Percentiles rank a stretch among this genome's conserved stretches.
Evolutionary conservation across 2,329 filamentous ascomycete species (phyloP).

Genomic region (Periglandula ipomoeae): DNA sequence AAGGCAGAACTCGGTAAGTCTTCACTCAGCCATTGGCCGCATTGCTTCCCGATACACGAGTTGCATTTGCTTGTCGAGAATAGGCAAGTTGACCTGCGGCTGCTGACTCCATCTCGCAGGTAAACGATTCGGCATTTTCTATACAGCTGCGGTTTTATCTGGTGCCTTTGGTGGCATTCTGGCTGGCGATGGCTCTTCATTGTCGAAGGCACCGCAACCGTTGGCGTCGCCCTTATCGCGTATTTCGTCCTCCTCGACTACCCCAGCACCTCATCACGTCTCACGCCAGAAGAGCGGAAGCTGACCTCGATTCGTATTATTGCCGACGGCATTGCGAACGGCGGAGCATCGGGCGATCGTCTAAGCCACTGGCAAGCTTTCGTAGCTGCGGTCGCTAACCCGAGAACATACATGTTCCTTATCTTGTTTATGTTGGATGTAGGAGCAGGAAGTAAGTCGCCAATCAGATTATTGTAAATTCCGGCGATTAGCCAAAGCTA

Average conservation of each 20-base stretch:
- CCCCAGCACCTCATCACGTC: constrained; percentile 52
- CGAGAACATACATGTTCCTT: constrained; percentile 8
- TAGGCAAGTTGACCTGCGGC: too few species aligned
- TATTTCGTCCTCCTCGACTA: constrained; percentile 59
- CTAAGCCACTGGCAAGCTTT: constrained; percentile 6
- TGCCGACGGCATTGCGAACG: constrained; percentile 20
- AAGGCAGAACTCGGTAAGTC: constrained; percentile 3
- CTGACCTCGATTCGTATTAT: constrained; percentile 6
- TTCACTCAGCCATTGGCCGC: too few species aligned
- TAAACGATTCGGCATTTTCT: constrained; percentile 49
- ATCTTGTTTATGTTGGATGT: constrained; percentile 11
- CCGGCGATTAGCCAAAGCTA: too few species aligned
- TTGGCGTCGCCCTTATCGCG: constrained; percentile 40
- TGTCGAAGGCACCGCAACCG: constrained; percentile 54
- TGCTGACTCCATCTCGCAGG: too few species aligned
- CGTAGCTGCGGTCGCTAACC: constrained; percentile 21
- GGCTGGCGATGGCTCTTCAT: constrained; percentile 63
- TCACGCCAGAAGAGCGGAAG: constrained; percentile 34
- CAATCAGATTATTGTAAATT: too few species aligned
- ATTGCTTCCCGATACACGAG: too few species aligned
- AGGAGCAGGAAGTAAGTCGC: constrained; percentile 30
- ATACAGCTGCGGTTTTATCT: constrained; percentile 47
- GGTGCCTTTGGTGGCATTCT: constrained; percentile 55
- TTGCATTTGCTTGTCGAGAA: not conserved
- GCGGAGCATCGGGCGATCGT: constrained; percentile 13